Evolutionary conservation across 2,329 filamentous ascomycete species (phyloP), one percentile per base, ranked within the genome.

Genomic region (Cercospora zeina): DNA sequence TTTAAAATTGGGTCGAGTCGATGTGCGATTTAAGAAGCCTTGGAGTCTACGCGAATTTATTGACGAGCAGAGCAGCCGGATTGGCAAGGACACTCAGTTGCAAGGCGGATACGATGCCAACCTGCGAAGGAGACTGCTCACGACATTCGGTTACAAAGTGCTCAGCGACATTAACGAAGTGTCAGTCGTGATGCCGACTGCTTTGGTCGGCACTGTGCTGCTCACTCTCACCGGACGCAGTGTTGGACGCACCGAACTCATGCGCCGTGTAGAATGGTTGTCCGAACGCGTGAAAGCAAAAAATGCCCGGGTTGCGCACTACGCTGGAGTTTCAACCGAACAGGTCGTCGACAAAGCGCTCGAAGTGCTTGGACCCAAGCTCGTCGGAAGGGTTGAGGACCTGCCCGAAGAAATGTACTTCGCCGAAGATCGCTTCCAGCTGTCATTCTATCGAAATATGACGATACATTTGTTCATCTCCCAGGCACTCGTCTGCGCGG

Each of bases 401-500:
- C 79, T 99, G 4, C 89, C 90, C 0, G 95, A 99, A 74, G 90
- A 91, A 16, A 97, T 95, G 0, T 97, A 91, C 76, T 96, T 91
- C 71, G 95, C 95, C 4, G 92, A 97, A 39, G 95, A 99, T 75
- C 85, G 80, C 58, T 99, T 99, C 80, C 95, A 99, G 74, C 84
- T 99, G 9, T 96, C 92, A 0, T 99, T 99, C 77, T 99, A 99
- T 78, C 88, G 95, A 57, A 99, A 99, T 77, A 97, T 97, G 95
- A 97, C 93, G 0, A 99, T 99, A 65, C 95, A 99, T 74, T 84
- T 99, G 4, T 99, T 99, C 76, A 95, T 99, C 61, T 89, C 91
- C 1, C 93, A 97, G 74, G 90, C 93, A 0, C 81, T 99, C 4
- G 91, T 97, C 21, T 95, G 91, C 64, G 91, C 88, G 4, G 90